Percentiles rank a stretch among this genome's conserved stretches.
Evolutionary conservation across 495 filamentous ascomycete species (phyloP).

Genomic region (Lindgomyces ingoldianus): DNA sequence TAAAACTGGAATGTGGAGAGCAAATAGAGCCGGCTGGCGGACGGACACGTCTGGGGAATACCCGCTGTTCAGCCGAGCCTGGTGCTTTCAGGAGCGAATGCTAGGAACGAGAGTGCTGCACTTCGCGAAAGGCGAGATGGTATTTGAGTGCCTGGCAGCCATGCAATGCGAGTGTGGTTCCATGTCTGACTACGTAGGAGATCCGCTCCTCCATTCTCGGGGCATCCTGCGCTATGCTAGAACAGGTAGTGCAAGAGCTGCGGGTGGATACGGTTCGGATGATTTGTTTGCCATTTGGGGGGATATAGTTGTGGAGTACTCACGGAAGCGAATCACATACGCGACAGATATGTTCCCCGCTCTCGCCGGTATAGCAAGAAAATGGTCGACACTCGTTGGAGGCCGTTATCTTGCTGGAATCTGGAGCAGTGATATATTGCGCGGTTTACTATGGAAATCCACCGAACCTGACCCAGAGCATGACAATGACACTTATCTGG

Average conservation of each 20-base stretch:
- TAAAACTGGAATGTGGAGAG: not conserved
- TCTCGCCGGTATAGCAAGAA: not conserved
- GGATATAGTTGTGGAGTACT: not conserved
- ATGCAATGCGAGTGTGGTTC: slow-evolving; percentile 21
- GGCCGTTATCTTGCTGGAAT: not conserved
- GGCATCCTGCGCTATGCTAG: not conserved
- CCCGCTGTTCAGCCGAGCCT: slow-evolving; percentile 6
- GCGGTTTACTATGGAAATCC: not conserved
- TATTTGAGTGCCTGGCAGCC: slow-evolving; percentile 27
- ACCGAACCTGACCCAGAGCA: not conserved
- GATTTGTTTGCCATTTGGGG: not conserved
- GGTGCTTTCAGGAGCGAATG: slow-evolving; percentile 28
- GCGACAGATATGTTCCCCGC: slow-evolving; percentile 5
- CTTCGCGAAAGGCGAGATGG: slow-evolving; percentile 20
- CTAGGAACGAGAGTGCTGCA: slow-evolving; percentile 18
- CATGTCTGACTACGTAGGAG: not conserved
- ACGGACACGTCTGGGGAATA: not conserved
- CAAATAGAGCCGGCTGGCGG: not conserved
- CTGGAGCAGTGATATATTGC: slow-evolving; percentile 2
- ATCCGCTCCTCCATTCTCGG: not conserved
- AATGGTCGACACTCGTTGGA: not conserved
- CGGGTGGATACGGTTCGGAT: not conserved
- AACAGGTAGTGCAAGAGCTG: not conserved
- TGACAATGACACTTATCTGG: not conserved
- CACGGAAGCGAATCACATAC: not conserved